phyloP scores from a whole-genome alignment of 2,329 filamentous ascomycete genomes.

The Podosphaera fusca region DNA sequence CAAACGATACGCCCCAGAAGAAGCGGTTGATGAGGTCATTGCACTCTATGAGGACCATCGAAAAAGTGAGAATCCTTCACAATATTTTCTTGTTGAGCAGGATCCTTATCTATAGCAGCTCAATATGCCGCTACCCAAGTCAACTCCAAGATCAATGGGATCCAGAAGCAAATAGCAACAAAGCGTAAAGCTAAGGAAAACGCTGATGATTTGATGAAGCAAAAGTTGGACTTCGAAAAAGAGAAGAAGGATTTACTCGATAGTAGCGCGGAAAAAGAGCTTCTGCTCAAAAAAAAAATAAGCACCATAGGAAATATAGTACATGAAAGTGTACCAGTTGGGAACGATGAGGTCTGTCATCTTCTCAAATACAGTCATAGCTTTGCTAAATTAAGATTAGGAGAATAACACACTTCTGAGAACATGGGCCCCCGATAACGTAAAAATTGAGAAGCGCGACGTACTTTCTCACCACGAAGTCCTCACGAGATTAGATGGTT shows the following conservation, averaged over 20 bases:
- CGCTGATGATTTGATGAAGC: constrained; percentile 52
- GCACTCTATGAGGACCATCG: constrained; percentile 67
- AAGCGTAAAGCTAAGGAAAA: constrained; percentile 94
- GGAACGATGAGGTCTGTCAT: constrained; percentile 45
- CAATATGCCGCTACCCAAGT: constrained; percentile 62
- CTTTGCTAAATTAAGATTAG: constrained; percentile 15
- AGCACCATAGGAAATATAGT: constrained; percentile 79
- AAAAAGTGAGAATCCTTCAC: constrained; percentile 27
- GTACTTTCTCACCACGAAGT: constrained; percentile 88
- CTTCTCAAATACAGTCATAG: too few species aligned
- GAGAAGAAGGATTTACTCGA: constrained; percentile 64
- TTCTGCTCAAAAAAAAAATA: constrained; percentile 50
- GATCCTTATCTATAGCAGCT: constrained; percentile 20
- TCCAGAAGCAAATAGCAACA: constrained; percentile 71
- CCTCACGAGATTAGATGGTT: constrained; percentile 65
- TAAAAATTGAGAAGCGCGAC: constrained; percentile 49
- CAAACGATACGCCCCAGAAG: constrained; percentile 55
- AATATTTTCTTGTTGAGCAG: neutral
- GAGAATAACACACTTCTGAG: constrained; percentile 61
- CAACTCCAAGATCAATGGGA: constrained; percentile 62
- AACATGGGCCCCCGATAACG: constrained; percentile 60
- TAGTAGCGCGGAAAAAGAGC: constrained; percentile 51
- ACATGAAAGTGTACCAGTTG: constrained; percentile 65
- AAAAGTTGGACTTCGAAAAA: constrained; percentile 58
- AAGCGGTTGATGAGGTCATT: constrained; percentile 79